Conservation (phyloP, 1,284 basidiomycete genomes). For the Marasmius sp. region DNA sequence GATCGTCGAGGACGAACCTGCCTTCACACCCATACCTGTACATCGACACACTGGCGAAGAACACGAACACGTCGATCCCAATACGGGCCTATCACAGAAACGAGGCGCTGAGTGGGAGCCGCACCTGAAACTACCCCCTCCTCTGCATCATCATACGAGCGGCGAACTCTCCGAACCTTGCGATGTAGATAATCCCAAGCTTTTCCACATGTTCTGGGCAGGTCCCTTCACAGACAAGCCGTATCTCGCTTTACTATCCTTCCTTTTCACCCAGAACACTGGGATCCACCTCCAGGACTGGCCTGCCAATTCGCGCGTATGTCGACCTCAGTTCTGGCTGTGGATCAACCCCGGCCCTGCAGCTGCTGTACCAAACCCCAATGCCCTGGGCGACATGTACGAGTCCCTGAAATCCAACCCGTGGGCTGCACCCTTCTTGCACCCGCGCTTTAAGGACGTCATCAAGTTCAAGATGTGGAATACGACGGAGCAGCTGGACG, state of each 20-base stretch:
- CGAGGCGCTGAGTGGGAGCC: conserved; percentile 40
- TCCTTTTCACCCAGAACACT: conserved; percentile 78
- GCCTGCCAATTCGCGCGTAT: conserved; percentile 40
- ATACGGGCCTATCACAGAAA: conserved; percentile 42
- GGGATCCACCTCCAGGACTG: conserved; percentile 55
- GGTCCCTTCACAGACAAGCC: conserved; percentile 83
- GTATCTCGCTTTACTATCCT: conserved; percentile 75
- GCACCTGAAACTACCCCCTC: conserved; percentile 31
- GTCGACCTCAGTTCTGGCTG: conserved; percentile 77
- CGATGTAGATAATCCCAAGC: conserved; percentile 66
- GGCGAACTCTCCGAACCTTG: conserved; percentile 57
- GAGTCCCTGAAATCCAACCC: conserved; percentile 62
- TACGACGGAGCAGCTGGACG: conserved; percentile 79
- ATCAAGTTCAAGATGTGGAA: conserved; percentile 84
- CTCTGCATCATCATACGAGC: conserved; percentile 39
- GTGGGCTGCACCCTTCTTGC: conserved; percentile 77
- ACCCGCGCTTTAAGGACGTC: conserved; percentile 69
- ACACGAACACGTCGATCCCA: conserved; percentile 41
- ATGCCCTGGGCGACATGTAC: conserved; percentile 63
- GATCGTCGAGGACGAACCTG: conserved; percentile 13
- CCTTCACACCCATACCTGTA: conserved; percentile 23
- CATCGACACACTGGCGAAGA: conserved; percentile 40
- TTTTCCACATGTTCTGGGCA: conserved; percentile 86
- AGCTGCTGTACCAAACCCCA: conserved; percentile 66
- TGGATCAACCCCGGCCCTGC: conserved; percentile 78